phyloP scores from a whole-genome alignment of 2,329 filamentous ascomycete genomes.

The Metarhizium sp. region DNA sequence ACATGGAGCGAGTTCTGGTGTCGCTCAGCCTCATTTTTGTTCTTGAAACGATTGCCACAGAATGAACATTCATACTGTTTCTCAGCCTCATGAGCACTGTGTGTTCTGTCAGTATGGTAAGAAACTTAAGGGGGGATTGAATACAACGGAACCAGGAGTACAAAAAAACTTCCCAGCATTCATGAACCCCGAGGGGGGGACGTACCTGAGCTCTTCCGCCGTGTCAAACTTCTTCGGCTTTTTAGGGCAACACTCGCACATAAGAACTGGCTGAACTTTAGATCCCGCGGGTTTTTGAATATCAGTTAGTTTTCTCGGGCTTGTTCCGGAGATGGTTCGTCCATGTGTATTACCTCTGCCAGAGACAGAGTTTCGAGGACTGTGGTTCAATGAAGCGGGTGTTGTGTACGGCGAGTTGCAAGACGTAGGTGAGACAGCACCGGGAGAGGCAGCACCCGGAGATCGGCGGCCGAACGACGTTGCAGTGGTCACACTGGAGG shows the following conservation, averaged over 20 bases:
- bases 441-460: constrained; percentile 34
- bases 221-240: constrained; percentile 94
- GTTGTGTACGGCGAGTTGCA: constrained; percentile 41
- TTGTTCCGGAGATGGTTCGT: constrained; percentile 36
- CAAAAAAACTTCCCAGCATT: too few relatives aligned
- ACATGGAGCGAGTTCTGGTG: constrained; percentile 94
- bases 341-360: constrained; percentile 31
- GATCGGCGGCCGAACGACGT: constrained; percentile 38
- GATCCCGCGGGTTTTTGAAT: constrained; percentile 35
- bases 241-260: constrained; percentile 94
- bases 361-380: constrained; percentile 37
- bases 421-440: constrained; percentile 41
- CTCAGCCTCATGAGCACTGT: constrained; percentile 78
- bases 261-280: constrained; percentile 45
- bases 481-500: constrained; percentile 32
- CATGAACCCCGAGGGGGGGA: background rate
- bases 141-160: too few relatives aligned
- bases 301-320: constrained; percentile 42
- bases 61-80: constrained; percentile 94
- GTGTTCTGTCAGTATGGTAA: background rate
- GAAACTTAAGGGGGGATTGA: too few relatives aligned
- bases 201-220: constrained; percentile 74
- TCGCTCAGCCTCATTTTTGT: constrained; percentile 95
- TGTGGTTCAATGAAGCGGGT: constrained; percentile 38
- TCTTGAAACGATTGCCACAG: constrained; percentile 94